Base-by-base conservation (phyloP, 768 basidiomycete genomes). In the Kwoniella bestiolae region DNA sequence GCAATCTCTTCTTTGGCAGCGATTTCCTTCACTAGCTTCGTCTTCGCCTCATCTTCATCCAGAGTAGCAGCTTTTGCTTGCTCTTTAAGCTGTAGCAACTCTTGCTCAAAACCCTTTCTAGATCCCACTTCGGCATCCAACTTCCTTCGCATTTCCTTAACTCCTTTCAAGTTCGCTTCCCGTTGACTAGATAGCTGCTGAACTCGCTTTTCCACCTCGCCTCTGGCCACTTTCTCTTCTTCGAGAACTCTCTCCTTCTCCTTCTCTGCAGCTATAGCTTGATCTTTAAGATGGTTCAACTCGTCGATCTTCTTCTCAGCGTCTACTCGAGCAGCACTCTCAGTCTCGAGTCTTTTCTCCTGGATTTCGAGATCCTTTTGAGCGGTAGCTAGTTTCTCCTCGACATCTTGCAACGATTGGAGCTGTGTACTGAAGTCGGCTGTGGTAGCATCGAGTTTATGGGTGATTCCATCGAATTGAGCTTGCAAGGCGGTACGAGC, bases 361-460 rank as follows among this genome's bases (percentile, higher is more conserved):
- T 56, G 44, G 3, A 29, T 44, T 35, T 62, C 60, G 1, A 67
- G 32, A 26, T 66, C 61, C 23, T 31, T 49, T n/a, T 51, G 59
- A 32, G 60, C 62, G 25, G 57, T 45, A 16, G 29, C 44, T 18
- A 63, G 41, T 25, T 44, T 32, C 9, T 38, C 38, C 38, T 45
- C 18, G 34, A 58, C 16, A 16, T 66, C 59, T 18, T 55, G 60
- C 41, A 59, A 11, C 23, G 32, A 26, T 32, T 60, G n/a, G 12
- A 32, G 58, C 38, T 49, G 26, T 18, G 49, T 44, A 6, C 61
- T n/a, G 49, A 66, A 59, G 23, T 44, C 29, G 3, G 31, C 38
- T 18, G 31, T n/a, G 56, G 50, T 8, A 25, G 16, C 32, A 14
- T 51, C 31, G 21, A 38, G 34, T n/a, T 49, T 29, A n/a, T 23